Percentiles rank a stretch among this genome's conserved stretches.
Evolutionary conservation across 2,329 filamentous ascomycete genomes (phyloP).

Genomic region (Fonsecaea multimorphosa): DNA sequence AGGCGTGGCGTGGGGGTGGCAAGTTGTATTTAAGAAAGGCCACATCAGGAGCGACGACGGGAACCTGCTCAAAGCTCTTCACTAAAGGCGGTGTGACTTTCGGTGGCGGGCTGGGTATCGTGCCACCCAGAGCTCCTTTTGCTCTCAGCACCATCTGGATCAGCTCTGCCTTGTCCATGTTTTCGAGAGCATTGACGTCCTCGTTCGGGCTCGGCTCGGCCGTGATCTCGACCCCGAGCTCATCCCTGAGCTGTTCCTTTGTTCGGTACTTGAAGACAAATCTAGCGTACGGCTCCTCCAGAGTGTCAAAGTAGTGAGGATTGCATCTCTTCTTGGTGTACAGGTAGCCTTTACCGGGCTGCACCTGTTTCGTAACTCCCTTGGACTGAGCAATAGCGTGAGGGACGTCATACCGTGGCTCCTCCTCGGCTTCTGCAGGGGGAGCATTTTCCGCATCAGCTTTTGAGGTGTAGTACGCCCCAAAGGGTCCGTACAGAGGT

Average conservation of each 20-base stretch:
- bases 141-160: conserved; percentile 37
- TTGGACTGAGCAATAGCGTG: conserved; percentile 26
- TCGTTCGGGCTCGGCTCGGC: conserved; percentile 35
- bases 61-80: conserved; percentile 27
- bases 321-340: conserved; percentile 42
- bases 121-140: conserved; percentile 32
- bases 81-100: conserved; percentile 13
- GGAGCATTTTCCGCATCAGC: conserved; percentile 13
- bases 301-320: conserved; percentile 42
- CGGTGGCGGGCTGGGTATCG: conserved; percentile 31
- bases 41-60: conserved; percentile 31
- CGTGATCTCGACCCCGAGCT: conserved; percentile 32
- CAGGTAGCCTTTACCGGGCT: conserved; percentile 40
- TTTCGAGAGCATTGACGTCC: conserved; percentile 33
- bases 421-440: conserved; percentile 35
- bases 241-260: conserved; percentile 36
- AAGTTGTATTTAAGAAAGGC: conserved; percentile 34
- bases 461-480: conserved; percentile 35
- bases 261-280: conserved; percentile 46
- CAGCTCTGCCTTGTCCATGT: conserved; percentile 34
- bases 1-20: conserved; percentile 24
- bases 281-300: conserved; percentile 44
- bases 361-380: conserved; percentile 42
- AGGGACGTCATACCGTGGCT: conserved; percentile 39
- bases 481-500: conserved; percentile 37